These are phyloP conservation scores for Xylogone sp. DNA, from an alignment of 2,329 filamentous ascomycete species.

Conservation along the genomic window DNA sequence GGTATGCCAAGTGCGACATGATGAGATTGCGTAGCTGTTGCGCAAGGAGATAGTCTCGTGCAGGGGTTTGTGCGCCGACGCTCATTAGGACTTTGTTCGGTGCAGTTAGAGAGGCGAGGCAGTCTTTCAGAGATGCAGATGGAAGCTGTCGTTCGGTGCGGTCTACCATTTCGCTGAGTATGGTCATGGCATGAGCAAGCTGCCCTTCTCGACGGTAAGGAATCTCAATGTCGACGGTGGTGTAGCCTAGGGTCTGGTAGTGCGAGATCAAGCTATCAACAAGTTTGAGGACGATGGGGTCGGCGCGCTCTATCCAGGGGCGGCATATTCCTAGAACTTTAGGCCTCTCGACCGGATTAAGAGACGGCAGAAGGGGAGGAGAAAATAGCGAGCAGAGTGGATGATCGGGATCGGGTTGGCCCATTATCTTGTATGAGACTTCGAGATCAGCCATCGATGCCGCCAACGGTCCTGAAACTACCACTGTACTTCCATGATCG, in stretches of 20 bases:
- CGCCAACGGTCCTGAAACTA: slow-evolving; percentile 72
- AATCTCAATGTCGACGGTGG: slow-evolving; percentile 56
- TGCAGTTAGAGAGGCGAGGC: slow-evolving; percentile 54
- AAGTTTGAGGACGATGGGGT: slow-evolving; percentile 55
- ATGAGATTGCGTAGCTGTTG: slow-evolving; percentile 70
- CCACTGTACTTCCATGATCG: slow-evolving; percentile 48
- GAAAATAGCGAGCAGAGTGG: slow-evolving; percentile 60
- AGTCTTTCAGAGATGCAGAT: slow-evolving; percentile 30
- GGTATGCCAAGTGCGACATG: slow-evolving; percentile 72
- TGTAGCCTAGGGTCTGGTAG: slow-evolving; percentile 48
- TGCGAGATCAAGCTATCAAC: slow-evolving; percentile 61
- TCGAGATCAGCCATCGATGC: slow-evolving; percentile 73
- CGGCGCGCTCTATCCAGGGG: slow-evolving; percentile 67
- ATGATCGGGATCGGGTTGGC: slow-evolving; percentile 63
- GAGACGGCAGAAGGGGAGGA: slow-evolving; percentile 39
- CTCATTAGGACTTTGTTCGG: slow-evolving; percentile 68
- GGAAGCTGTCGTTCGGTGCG: slow-evolving; percentile 10
- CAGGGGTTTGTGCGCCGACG: slow-evolving; percentile 60
- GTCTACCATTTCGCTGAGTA: slow-evolving; percentile 66
- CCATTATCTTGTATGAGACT: slow-evolving; percentile 77
- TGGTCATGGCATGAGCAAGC: slow-evolving; percentile 72
- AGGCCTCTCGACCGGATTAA: slow-evolving; percentile 1
- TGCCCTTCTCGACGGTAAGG: slow-evolving; percentile 69
- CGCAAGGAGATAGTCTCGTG: slow-evolving; percentile 67
- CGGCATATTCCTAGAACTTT: slow-evolving; percentile 69